These are phyloP conservation scores for Pythium myriotylum DNA, from an alignment of 352 stramenopile species.

Conservation along the genomic window DNA sequence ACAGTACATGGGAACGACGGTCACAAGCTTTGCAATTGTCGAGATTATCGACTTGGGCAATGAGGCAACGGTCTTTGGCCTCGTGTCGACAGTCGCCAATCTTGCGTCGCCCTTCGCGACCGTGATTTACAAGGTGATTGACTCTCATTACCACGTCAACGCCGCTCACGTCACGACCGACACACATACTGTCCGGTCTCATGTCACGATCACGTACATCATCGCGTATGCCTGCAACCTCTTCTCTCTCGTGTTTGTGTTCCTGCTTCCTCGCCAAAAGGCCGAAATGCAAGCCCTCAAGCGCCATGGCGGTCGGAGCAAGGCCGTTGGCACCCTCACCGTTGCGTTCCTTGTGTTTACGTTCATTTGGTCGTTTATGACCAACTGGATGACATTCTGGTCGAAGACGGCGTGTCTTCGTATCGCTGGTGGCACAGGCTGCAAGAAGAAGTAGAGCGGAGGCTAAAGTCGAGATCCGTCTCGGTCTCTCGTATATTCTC, in stretches of 20 bases:
- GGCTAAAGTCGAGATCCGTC: not conserved
- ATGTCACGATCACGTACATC: constrained; percentile 28
- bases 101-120: constrained; percentile 27
- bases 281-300: constrained; percentile 27
- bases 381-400: constrained; percentile 32
- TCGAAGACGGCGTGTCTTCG: constrained; percentile 25
- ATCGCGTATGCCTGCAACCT: constrained; percentile 28
- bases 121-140: constrained; percentile 23
- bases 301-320: constrained; percentile 20
- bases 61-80: constrained; percentile 31
- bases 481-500: too few relatives aligned
- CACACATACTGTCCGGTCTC: constrained; percentile 11
- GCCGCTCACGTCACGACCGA: constrained; percentile 2
- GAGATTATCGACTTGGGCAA: constrained; percentile 29
- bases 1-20: constrained; percentile 19
- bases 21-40: constrained; percentile 23
- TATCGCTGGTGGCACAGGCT: constrained; percentile 30
- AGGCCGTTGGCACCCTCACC: constrained; percentile 13
- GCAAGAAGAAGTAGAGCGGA: constrained; percentile 5
- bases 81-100: constrained; percentile 20
- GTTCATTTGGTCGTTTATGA: constrained; percentile 29
- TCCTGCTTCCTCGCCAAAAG: constrained; percentile 31
- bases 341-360: constrained; percentile 17
- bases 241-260: constrained; percentile 26
- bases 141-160: constrained; percentile 20